phyloP scores from a whole-genome alignment of 495 filamentous ascomycete genomes.

The Hypoxylon cercidicola region DNA sequence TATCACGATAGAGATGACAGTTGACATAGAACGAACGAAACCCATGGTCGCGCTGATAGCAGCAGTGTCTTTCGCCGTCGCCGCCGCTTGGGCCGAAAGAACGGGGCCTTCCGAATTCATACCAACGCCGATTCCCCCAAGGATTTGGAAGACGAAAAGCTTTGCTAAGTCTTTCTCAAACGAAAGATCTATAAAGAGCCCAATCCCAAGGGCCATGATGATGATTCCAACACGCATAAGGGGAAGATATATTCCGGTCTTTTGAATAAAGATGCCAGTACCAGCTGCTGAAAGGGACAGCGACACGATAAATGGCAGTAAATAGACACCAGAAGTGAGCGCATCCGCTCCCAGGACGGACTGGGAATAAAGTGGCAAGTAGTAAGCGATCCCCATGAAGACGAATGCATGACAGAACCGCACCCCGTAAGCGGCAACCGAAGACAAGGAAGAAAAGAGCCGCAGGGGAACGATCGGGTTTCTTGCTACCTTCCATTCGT shows the following conservation, averaged over 20 bases:
- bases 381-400: conserved; percentile 52
- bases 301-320: conserved; percentile 58
- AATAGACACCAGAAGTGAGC: conserved; percentile 56
- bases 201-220: conserved; percentile 63
- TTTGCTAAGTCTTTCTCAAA: conserved; percentile 54
- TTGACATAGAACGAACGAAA: conserved; percentile 63
- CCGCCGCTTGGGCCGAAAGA: conserved; percentile 34
- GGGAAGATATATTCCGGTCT: conserved; percentile 67
- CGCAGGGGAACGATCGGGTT: conserved; percentile 75
- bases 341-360: conserved; percentile 57
- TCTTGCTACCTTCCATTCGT: conserved; percentile 71
- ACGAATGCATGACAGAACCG: conserved; percentile 60
- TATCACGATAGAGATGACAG: conserved; percentile 64
- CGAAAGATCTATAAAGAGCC: conserved; percentile 63
- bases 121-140: conserved; percentile 61
- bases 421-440: conserved; percentile 59
- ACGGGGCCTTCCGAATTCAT: conserved; percentile 41
- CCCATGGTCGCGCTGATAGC: conserved; percentile 63
- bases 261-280: conserved; percentile 66
- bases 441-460: conserved; percentile 67
- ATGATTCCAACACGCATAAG: conserved; percentile 60
- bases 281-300: conserved; percentile 59
- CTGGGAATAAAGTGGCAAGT: conserved; percentile 71
- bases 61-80: conserved; percentile 57
- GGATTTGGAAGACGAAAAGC: conserved; percentile 62